These are phyloP conservation scores for Colletotrichum cereale DNA, from an alignment of 2,329 filamentous ascomycete species.

Conservation along the genomic window DNA sequence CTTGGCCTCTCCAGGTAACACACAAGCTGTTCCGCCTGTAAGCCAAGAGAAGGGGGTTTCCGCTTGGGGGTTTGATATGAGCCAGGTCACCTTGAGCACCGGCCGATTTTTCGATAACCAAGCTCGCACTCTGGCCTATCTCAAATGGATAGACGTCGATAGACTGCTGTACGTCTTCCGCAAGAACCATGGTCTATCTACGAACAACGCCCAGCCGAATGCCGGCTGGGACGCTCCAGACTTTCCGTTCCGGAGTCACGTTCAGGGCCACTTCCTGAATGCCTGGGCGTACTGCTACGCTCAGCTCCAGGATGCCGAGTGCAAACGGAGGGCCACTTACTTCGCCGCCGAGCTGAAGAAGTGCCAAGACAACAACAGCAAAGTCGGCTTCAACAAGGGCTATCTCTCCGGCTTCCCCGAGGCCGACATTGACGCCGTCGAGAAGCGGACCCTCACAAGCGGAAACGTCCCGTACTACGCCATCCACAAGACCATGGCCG, in stretches of 20 bases:
- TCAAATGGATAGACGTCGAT: conserved; percentile 59
- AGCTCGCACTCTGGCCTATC: conserved; percentile 59
- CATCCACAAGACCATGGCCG: conserved; percentile 66
- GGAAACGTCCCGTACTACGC: conserved; percentile 67
- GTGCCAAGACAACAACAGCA: conserved; percentile 63
- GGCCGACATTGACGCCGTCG: conserved; percentile 60
- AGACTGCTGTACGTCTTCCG: conserved; percentile 64
- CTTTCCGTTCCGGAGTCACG: conserved; percentile 65
- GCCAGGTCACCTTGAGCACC: conserved; percentile 53
- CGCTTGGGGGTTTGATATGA: conserved; percentile 55
- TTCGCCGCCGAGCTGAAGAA: conserved; percentile 62
- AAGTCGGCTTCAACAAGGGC: conserved; percentile 57
- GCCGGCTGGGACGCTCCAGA: conserved; percentile 67
- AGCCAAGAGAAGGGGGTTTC: conserved; percentile 49
- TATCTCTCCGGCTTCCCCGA: conserved; percentile 67
- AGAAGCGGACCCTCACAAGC: conserved; percentile 57
- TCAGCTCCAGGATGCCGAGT: conserved; percentile 55
- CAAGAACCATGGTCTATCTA: conserved; percentile 59
- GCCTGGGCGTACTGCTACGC: conserved; percentile 65
- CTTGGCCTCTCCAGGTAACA: conserved; percentile 2
- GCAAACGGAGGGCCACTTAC: conserved; percentile 58
- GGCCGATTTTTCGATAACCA: conserved; percentile 59
- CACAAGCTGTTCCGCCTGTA: conserved; percentile 45
- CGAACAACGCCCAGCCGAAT: conserved; percentile 58
- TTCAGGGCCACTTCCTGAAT: conserved; percentile 64